Evolutionary conservation across 306 rosid genomes (phyloP).

Genomic region (Datisca glomerata): DNA sequence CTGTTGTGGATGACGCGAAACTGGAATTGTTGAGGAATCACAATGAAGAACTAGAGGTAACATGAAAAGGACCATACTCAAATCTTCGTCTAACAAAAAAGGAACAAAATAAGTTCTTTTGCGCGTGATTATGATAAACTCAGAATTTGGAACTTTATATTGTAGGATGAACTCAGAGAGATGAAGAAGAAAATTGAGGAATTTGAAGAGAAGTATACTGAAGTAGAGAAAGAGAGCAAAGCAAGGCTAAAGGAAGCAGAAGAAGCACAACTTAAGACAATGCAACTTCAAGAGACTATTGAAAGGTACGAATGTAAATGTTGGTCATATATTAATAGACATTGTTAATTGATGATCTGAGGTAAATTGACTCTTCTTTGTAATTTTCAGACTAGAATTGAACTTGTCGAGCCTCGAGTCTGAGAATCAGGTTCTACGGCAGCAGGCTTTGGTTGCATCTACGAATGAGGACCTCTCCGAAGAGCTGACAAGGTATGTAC

Average conservation of each 20-base stretch:
- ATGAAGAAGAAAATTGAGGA: conserved; percentile 47
- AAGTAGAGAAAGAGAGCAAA: conserved; percentile 39
- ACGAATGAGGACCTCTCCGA: conserved; percentile 59
- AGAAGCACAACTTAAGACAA: conserved; percentile 52
- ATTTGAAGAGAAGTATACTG: conserved; percentile 38
- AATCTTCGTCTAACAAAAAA: not conserved
- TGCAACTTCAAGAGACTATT: conserved; percentile 60
- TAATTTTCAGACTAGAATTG: conserved; percentile 46
- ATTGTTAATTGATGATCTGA: conserved; percentile 12
- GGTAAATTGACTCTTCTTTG: conserved; percentile 16
- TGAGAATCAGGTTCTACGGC: conserved; percentile 83
- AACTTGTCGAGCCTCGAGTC: conserved; percentile 76
- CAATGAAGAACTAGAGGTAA: conserved; percentile 62
- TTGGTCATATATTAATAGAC: conserved; percentile 9
- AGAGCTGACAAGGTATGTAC: conserved; percentile 50
- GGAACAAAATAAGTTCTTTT: too few species aligned
- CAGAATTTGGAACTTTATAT: too few species aligned
- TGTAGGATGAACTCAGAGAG: conserved; percentile 48
- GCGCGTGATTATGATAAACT: too few species aligned
- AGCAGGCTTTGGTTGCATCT: conserved; percentile 65
- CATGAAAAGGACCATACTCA: conserved; percentile 1
- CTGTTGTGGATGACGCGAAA: conserved; percentile 62
- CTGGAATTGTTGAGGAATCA: conserved; percentile 52
- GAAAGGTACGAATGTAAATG: conserved; percentile 41
- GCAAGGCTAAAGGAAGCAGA: conserved; percentile 56